A percentile compares a stretch with the other conserved stretches of the same genome.
Evolutionary conservation across 768 basidiomycete species (phyloP).

Genomic region (Panellus pusillus): DNA sequence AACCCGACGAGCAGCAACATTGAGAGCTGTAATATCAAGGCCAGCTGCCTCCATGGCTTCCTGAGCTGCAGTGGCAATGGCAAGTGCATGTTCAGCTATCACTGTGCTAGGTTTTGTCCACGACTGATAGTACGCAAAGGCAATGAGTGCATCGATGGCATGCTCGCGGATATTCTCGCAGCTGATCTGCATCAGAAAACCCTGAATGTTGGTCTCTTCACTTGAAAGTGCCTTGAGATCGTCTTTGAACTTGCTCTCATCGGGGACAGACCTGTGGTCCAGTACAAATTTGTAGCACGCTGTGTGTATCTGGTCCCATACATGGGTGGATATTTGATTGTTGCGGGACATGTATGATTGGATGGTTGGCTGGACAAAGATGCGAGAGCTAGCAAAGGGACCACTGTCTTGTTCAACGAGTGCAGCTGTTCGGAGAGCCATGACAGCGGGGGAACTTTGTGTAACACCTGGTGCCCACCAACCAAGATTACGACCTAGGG

Average conservation of each 20-base stretch:
- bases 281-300: constrained; percentile 18
- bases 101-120: no score
- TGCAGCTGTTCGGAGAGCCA: constrained; percentile 1
- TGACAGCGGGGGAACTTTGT: constrained; percentile 1
- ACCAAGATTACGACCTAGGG: constrained; percentile 10
- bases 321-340: constrained; percentile 1
- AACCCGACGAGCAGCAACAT: background rate
- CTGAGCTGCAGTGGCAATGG: no score
- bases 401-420: constrained; percentile 6
- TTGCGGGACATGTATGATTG: constrained; percentile 20
- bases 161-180: no score
- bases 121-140: no score
- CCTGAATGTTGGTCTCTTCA: constrained; percentile 5
- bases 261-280: constrained; percentile 5
- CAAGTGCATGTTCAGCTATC: no score
- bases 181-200: constrained; percentile 14
- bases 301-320: constrained; percentile 10
- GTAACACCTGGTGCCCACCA: constrained; percentile 13
- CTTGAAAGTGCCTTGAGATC: background rate
- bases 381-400: constrained; percentile 2
- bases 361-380: constrained; percentile 23
- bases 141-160: no score
- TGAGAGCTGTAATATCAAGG: no score
- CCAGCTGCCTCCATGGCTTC: no score
- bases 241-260: background rate